Conservation (phyloP, 208 protist genomes). For the Endotrypanum monterogeii region DNA sequence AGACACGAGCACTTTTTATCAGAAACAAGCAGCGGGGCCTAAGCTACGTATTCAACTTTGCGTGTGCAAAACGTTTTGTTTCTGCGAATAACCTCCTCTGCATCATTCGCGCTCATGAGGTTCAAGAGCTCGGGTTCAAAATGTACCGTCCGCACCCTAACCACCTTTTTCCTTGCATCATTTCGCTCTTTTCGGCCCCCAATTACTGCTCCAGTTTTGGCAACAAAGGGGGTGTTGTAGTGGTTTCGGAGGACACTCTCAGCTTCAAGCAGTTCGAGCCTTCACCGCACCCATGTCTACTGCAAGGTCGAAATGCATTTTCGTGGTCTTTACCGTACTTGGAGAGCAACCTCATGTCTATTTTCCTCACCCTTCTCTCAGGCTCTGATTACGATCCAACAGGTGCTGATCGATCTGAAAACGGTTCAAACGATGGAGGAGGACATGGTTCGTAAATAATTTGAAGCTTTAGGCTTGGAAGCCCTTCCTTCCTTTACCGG, state of each 20-base stretch:
- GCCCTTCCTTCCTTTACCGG: not conserved
- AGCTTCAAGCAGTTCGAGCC: constrained; percentile 90
- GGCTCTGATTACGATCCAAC: constrained; percentile 17
- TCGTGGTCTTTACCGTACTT: constrained; percentile 82
- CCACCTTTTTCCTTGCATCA: constrained; percentile 95
- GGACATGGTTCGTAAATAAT: not conserved
- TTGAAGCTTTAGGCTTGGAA: not conserved
- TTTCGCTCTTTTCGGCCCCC: constrained; percentile 97
- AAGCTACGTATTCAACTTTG: constrained; percentile 88
- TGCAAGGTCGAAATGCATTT: constrained; percentile 67
- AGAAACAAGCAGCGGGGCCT: constrained; percentile 73
- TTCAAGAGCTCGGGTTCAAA: constrained; percentile 92
- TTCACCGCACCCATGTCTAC: constrained; percentile 74
- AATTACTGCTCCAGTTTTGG: constrained; percentile 98
- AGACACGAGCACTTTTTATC: constrained; percentile 61
- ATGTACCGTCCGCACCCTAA: constrained; percentile 91
- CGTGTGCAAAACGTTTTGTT: constrained; percentile 90
- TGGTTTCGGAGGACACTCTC: constrained; percentile 78
- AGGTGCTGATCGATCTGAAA: constrained; percentile 20
- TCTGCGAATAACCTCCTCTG: constrained; percentile 95
- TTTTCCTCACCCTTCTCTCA: constrained; percentile 36
- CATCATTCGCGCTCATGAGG: constrained; percentile 97
- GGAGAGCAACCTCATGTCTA: constrained; percentile 43
- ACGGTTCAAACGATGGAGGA: constrained; percentile 1
- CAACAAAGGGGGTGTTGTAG: constrained; percentile 96